A percentile compares a stretch with the other conserved stretches of the same genome.
phyloP scores from a whole-genome alignment of 805 yeast species.

The Myxozyma sirexii region DNA sequence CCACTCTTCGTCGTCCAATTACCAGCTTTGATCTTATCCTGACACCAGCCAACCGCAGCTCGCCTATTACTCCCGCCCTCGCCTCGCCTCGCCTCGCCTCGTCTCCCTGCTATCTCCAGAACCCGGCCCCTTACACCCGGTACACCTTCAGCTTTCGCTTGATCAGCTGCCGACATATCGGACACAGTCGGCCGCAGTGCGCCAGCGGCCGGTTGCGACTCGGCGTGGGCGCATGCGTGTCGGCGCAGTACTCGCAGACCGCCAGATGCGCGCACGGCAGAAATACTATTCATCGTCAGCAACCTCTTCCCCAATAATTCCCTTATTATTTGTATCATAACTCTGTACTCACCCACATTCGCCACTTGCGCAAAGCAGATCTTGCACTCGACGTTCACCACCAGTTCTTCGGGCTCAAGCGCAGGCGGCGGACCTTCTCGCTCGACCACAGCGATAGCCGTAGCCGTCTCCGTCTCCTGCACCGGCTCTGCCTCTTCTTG shows the following conservation, averaged over 20 bases:
- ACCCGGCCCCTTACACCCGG: slow-evolving; percentile 1
- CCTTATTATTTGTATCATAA: too few relatives aligned
- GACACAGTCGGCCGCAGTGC: slow-evolving; percentile 18
- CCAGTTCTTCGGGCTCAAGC: slow-evolving; percentile 20
- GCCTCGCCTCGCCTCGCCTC: background rate
- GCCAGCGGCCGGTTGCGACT: slow-evolving; percentile 19
- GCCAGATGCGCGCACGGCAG: slow-evolving; percentile 29
- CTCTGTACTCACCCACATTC: slow-evolving; percentile 12
- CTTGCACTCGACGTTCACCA: slow-evolving; percentile 22
- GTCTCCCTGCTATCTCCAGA: background rate
- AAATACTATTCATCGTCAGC: background rate
- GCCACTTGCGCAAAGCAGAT: slow-evolving; percentile 28
- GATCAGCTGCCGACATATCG: slow-evolving; percentile 23
- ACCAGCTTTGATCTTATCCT: too few relatives aligned
- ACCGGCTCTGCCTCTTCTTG: background rate
- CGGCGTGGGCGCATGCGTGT: slow-evolving; percentile 25
- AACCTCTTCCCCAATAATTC: background rate
- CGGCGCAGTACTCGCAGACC: slow-evolving; percentile 31
- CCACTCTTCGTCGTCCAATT: too few relatives aligned
- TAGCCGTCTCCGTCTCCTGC: background rate
- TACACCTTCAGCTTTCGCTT: slow-evolving; percentile 19
- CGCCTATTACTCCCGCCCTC: background rate
- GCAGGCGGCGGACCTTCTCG: slow-evolving; percentile 11
- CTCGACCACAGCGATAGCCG: background rate
- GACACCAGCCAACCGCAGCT: too few relatives aligned